These are phyloP conservation scores for Rubus parviflorus DNA, from an alignment of 306 rosid species.

Conservation along the genomic window DNA sequence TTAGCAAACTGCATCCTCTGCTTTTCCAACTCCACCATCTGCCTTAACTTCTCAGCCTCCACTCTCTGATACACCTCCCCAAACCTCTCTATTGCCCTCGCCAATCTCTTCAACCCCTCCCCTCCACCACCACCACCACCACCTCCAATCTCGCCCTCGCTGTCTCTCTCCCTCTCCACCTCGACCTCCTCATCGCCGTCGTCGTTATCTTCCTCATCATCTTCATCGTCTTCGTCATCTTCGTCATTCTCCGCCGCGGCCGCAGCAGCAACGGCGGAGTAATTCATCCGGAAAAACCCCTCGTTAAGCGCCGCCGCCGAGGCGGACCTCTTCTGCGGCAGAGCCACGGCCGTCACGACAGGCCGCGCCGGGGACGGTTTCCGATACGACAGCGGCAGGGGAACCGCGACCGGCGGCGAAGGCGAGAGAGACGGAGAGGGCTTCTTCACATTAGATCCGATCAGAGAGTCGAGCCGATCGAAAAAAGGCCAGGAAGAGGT, in stretches of 20 bases:
- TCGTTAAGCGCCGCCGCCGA: constrained; percentile 40
- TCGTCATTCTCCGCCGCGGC: constrained; percentile 76
- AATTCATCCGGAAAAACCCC: constrained; percentile 70
- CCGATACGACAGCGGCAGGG: constrained; percentile 56
- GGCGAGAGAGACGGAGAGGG: constrained; percentile 40
- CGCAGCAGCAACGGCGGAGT: constrained; percentile 86
- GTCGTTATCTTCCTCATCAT: constrained; percentile 37
- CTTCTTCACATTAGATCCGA: constrained; percentile 68
- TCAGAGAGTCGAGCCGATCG: constrained; percentile 60
- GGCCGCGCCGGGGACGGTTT: constrained; percentile 38
- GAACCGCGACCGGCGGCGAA: constrained; percentile 62
- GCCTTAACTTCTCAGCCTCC: constrained; percentile 83
- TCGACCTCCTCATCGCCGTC: constrained; percentile 46
- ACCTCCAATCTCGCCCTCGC: constrained; percentile 35
- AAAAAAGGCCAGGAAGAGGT: constrained; percentile 75
- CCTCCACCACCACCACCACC: constrained; percentile 28
- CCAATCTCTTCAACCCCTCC: constrained; percentile 78
- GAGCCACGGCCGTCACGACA: constrained; percentile 39
- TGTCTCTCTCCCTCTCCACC: constrained; percentile 51
- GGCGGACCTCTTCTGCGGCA: constrained; percentile 68
- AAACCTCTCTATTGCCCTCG: constrained; percentile 77
- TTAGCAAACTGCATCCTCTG: constrained; percentile 89
- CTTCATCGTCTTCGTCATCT: constrained; percentile 66
- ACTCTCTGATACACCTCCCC: constrained; percentile 82
- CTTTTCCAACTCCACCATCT: constrained; percentile 93